A percentile compares a stretch with the other conserved stretches of the same genome.
Conservation (phyloP, 75 land plant genomes). For the Pinus tabuliformis region DNA sequence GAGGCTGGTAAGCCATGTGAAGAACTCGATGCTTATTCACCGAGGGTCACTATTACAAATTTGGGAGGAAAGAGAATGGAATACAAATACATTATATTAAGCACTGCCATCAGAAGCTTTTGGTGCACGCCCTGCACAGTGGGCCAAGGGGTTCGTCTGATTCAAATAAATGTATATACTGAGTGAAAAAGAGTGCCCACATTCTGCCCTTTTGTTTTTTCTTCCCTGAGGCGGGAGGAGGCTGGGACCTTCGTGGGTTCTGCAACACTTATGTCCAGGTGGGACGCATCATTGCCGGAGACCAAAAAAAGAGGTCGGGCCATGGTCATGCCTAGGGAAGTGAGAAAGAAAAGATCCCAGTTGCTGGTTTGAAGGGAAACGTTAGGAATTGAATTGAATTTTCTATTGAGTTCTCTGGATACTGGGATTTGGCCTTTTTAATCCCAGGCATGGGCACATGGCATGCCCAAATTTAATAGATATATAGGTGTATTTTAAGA, state of each 20-base stretch:
- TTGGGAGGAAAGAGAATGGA: no score
- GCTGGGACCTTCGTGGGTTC: constrained; percentile 2
- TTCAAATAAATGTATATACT: neutral
- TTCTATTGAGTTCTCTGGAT: no score
- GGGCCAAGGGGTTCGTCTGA: neutral
- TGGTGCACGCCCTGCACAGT: constrained; percentile 11
- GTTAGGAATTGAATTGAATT: neutral
- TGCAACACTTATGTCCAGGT: neutral
- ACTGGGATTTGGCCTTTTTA: no score
- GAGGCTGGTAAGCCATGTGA: no score
- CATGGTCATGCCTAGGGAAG: constrained; percentile 3
- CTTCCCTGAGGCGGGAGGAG: neutral
- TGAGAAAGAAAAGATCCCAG: constrained; percentile 9
- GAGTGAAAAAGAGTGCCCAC: neutral
- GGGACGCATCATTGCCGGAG: constrained; percentile 11
- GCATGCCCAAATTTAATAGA: neutral
- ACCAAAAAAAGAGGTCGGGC: neutral
- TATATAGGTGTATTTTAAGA: neutral
- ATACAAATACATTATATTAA: no score
- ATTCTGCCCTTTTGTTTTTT: neutral
- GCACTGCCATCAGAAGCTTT: neutral
- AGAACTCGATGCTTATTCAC: no score
- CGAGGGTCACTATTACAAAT: no score
- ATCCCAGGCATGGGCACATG: neutral
- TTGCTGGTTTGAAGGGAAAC: constrained; percentile 11